Conservation (phyloP, 2,329 filamentous ascomycete genomes). For the Apiospora rasikravindrae region DNA sequence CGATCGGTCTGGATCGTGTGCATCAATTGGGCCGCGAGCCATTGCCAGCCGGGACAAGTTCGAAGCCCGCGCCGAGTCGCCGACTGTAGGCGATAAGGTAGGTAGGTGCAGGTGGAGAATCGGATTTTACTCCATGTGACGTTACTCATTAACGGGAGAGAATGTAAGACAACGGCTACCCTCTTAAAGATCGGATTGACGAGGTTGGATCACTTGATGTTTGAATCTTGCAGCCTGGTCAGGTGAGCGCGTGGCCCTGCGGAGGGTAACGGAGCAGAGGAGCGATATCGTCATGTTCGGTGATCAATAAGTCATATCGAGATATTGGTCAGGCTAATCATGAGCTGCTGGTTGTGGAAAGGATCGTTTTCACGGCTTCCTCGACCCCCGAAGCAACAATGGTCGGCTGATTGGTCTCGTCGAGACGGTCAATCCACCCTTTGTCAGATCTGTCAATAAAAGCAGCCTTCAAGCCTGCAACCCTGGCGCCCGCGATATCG, state of each 20-base stretch:
- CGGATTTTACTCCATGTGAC: background rate
- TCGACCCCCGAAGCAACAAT: constrained; percentile 61
- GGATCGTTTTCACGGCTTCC: constrained; percentile 54
- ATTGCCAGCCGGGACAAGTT: background rate
- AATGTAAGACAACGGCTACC: background rate
- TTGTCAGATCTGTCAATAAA: constrained; percentile 69
- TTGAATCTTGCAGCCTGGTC: background rate
- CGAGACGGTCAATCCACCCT: constrained; percentile 70
- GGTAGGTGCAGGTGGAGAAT: background rate
- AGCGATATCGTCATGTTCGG: background rate
- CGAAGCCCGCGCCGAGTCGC: background rate
- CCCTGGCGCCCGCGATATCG: constrained; percentile 69
- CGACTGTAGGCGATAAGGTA: background rate
- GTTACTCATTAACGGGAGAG: background rate
- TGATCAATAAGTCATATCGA: background rate
- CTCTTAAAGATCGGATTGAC: background rate
- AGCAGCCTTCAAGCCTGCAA: constrained; percentile 64
- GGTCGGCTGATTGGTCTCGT: constrained; percentile 55
- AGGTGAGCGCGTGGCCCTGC: background rate
- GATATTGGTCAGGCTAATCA: background rate
- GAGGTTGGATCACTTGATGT: background rate
- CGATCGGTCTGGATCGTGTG: background rate
- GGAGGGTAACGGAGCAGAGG: background rate
- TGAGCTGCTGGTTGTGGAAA: constrained; percentile 19
- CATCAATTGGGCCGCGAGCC: background rate